These are phyloP conservation scores for Tolypocladium paradoxum DNA, from an alignment of 2,329 filamentous ascomycete species.

Conservation along the genomic window DNA sequence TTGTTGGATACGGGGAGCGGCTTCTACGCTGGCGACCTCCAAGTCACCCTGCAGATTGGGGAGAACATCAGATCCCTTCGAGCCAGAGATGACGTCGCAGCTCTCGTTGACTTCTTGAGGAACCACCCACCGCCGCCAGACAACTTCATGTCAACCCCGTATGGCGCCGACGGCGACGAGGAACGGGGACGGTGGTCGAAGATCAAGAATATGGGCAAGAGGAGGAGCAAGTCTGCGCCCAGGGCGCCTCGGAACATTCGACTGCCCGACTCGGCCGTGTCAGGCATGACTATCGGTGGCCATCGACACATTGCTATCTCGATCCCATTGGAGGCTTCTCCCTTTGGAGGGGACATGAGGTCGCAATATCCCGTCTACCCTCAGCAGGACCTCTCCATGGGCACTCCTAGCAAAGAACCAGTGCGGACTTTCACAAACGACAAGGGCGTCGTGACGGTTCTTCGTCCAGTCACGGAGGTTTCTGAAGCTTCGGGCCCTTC, in stretches of 20 bases:
- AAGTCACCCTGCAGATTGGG: background rate
- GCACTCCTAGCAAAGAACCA: slow-evolving; percentile 5
- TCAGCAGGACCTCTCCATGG: slow-evolving; percentile 7
- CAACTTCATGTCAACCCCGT: slow-evolving; percentile 38
- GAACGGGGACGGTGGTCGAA: slow-evolving; percentile 28
- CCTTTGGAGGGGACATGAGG: slow-evolving; percentile 23
- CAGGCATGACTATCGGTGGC: slow-evolving; percentile 40
- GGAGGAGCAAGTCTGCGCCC: slow-evolving; percentile 24
- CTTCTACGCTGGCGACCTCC: slow-evolving; percentile 1
- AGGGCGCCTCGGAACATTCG: slow-evolving; percentile 20
- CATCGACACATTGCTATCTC: slow-evolving; percentile 51
- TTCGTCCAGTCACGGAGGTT: slow-evolving; percentile 18
- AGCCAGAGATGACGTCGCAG: slow-evolving; percentile 17
- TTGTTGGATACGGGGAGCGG: background rate
- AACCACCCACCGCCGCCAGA: slow-evolving; percentile 35
- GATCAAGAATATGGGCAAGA: slow-evolving; percentile 28
- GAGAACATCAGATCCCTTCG: slow-evolving; percentile 7
- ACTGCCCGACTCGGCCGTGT: slow-evolving; percentile 45
- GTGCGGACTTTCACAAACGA: slow-evolving; percentile 21
- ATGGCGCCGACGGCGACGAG: slow-evolving; percentile 16
- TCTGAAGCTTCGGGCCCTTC: slow-evolving; percentile 4
- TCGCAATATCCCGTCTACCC: slow-evolving; percentile 23
- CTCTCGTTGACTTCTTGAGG: slow-evolving; percentile 38
- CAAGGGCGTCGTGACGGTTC: slow-evolving; percentile 25
- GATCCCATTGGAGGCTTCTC: slow-evolving; percentile 41